Evolutionary conservation across 1,139 yeast genomes (phyloP).

Genomic region (Casaregolazyma lundiana): DNA sequence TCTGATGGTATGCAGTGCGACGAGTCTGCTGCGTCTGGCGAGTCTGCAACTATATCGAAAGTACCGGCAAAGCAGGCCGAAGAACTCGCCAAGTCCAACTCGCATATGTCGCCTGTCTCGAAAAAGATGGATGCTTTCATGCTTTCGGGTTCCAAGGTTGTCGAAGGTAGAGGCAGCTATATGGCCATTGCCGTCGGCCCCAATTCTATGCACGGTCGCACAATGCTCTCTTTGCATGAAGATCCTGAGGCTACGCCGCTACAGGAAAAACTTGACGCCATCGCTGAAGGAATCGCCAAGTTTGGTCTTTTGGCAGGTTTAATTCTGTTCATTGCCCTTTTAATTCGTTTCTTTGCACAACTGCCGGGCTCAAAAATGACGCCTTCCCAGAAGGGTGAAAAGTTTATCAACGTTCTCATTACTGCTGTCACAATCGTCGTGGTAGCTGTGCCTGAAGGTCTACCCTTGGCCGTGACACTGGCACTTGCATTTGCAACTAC

Average conservation of each 20-base stretch:
- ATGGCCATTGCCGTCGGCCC: constrained; percentile 87
- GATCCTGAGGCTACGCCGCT: constrained; percentile 85
- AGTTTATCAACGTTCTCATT: constrained; percentile 78
- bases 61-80: constrained; percentile 48
- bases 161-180: constrained; percentile 84
- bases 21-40: constrained; percentile 92
- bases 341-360: constrained; percentile 69
- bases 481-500: constrained; percentile 98
- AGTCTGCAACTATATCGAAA: constrained; percentile 75
- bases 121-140: constrained; percentile 68
- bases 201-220: constrained; percentile 85
- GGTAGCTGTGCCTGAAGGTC: constrained; percentile 98
- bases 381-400: constrained; percentile 76
- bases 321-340: constrained; percentile 68
- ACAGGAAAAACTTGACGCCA: constrained; percentile 70
- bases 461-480: constrained; percentile 92
- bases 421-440: constrained; percentile 90
- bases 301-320: constrained; percentile 86
- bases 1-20: constrained; percentile 81
- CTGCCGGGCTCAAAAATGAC: constrained; percentile 49
- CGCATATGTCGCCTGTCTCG: constrained; percentile 22
- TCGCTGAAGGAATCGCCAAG: constrained; percentile 92
- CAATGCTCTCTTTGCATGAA: constrained; percentile 70
- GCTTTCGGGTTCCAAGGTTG: constrained; percentile 84
- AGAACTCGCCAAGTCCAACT: constrained; percentile 25